Conservation (phyloP, 2,329 filamentous ascomycete genomes). For the Clonostachys chloroleuca region DNA sequence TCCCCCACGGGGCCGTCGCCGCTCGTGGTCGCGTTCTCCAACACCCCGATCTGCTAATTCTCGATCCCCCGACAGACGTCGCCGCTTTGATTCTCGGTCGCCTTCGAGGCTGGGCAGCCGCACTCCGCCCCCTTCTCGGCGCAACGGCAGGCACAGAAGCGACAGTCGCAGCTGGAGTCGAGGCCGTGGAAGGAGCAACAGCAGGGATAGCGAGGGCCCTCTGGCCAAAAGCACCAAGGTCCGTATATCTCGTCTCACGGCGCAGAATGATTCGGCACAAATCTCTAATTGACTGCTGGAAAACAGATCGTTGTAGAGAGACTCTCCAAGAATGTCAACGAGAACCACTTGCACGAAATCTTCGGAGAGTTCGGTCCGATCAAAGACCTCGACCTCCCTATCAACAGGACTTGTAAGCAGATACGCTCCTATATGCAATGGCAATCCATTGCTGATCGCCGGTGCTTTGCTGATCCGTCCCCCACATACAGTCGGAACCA, state of each 20-base stretch:
- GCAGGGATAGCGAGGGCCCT: slow-evolving; percentile 30
- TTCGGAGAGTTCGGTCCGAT: slow-evolving; percentile 87
- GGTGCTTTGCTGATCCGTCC: slow-evolving; percentile 6
- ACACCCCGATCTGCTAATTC: slow-evolving; percentile 25
- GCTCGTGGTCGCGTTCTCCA: slow-evolving; percentile 25
- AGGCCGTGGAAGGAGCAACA: slow-evolving; percentile 22
- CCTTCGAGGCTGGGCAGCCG: slow-evolving; percentile 15
- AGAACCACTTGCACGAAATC: slow-evolving; percentile 84
- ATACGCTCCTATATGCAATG: neutral
- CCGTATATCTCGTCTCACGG: slow-evolving; percentile 5
- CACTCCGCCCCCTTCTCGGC: slow-evolving; percentile 18
- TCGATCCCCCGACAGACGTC: slow-evolving; percentile 19
- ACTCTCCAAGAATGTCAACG: slow-evolving; percentile 90
- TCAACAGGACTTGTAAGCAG: slow-evolving; percentile 75
- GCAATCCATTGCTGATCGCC: neutral
- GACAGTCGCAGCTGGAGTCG: slow-evolving; percentile 22
- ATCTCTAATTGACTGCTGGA: neutral
- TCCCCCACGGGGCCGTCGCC: neutral
- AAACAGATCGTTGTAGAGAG: slow-evolving; percentile 89
- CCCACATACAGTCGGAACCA: slow-evolving; percentile 64
- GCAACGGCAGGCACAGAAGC: slow-evolving; percentile 23
- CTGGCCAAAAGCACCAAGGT: slow-evolving; percentile 48
- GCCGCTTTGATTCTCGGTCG: slow-evolving; percentile 22
- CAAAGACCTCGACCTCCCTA: slow-evolving; percentile 81
- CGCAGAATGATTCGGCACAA: neutral